A percentile compares a stretch with the other conserved stretches of the same genome.
Evolutionary conservation across 257 asterid genomes (phyloP).

Genomic region (Primulina huaijiensis): DNA sequence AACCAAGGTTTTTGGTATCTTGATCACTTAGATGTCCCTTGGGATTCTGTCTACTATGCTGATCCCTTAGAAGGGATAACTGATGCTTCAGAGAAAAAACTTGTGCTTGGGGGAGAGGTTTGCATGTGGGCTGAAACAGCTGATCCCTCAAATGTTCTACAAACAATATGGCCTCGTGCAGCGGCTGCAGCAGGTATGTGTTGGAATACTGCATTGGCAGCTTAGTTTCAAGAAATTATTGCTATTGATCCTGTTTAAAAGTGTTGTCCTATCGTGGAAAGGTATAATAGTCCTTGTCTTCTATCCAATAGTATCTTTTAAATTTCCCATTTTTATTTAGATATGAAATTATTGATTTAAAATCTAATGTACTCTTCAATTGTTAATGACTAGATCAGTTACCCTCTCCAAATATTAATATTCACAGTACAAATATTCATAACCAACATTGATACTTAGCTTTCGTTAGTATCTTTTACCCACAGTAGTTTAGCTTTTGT

Average conservation of each 20-base stretch:
- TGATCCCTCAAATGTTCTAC: slow-evolving; percentile 81
- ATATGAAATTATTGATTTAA: too few relatives aligned
- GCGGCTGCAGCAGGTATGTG: slow-evolving; percentile 83
- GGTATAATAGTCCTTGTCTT: too few relatives aligned
- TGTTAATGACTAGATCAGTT: background rate
- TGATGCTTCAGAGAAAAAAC: slow-evolving; percentile 58
- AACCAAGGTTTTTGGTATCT: slow-evolving; percentile 91
- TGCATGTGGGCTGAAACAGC: slow-evolving; percentile 94
- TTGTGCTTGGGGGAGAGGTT: slow-evolving; percentile 91
- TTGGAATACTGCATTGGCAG: slow-evolving; percentile 7
- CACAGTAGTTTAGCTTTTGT: too few relatives aligned
- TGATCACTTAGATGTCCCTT: slow-evolving; percentile 86
- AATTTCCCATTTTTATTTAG: too few relatives aligned
- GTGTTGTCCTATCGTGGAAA: background rate
- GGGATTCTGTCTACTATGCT: slow-evolving; percentile 68
- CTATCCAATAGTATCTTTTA: too few relatives aligned
- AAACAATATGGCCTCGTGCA: slow-evolving; percentile 99
- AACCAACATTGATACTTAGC: background rate
- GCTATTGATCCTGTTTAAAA: slow-evolving; percentile 8
- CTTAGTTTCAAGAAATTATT: slow-evolving; percentile 12
- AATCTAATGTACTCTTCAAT: too few relatives aligned
- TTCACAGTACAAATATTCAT: background rate
- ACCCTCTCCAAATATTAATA: too few relatives aligned
- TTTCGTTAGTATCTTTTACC: background rate
- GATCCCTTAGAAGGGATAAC: slow-evolving; percentile 74